A percentile compares a stretch with the other conserved stretches of the same genome.
Evolutionary conservation across 768 basidiomycete species (phyloP).

Genomic region (Mycena venus): DNA sequence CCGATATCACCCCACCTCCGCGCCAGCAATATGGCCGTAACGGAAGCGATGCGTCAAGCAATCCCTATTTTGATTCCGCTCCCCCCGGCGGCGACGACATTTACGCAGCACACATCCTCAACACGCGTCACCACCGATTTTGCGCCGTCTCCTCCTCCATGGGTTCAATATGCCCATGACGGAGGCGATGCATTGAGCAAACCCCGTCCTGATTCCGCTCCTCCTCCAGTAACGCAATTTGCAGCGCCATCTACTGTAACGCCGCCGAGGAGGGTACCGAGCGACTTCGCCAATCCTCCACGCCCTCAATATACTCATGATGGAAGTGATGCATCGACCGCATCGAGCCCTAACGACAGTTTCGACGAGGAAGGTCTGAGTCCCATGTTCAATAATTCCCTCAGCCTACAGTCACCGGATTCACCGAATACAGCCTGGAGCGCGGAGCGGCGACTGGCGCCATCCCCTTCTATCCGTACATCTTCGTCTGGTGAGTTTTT

Average conservation of each 20-base stretch:
- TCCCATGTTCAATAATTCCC: constrained; percentile 23
- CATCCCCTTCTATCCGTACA: constrained; percentile 32
- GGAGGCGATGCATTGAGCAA: not conserved
- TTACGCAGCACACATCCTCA: too few relatives aligned
- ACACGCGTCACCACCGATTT: too few relatives aligned
- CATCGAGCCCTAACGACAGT: constrained; percentile 23
- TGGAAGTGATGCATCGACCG: constrained; percentile 18
- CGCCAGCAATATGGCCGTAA: constrained; percentile 3
- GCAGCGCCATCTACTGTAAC: not conserved
- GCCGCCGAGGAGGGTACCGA: not conserved
- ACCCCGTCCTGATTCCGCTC: constrained; percentile 16
- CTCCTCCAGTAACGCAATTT: constrained; percentile 15
- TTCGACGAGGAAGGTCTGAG: constrained; percentile 29
- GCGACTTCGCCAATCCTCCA: not conserved
- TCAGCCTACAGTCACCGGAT: constrained; percentile 27
- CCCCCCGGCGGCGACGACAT: too few relatives aligned
- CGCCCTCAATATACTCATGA: constrained; percentile 6
- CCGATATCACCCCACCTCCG: not conserved
- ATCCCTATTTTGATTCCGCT: not conserved
- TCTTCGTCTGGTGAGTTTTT: constrained; percentile 29
- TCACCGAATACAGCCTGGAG: constrained; percentile 30
- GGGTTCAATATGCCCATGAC: not conserved
- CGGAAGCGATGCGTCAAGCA: constrained; percentile 13
- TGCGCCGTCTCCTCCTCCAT: too few relatives aligned
- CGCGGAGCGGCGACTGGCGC: constrained; percentile 11